These are phyloP conservation scores for Phytopythium sindhum DNA, from an alignment of 352 stramenopile genomes.

Conservation along the genomic window DNA sequence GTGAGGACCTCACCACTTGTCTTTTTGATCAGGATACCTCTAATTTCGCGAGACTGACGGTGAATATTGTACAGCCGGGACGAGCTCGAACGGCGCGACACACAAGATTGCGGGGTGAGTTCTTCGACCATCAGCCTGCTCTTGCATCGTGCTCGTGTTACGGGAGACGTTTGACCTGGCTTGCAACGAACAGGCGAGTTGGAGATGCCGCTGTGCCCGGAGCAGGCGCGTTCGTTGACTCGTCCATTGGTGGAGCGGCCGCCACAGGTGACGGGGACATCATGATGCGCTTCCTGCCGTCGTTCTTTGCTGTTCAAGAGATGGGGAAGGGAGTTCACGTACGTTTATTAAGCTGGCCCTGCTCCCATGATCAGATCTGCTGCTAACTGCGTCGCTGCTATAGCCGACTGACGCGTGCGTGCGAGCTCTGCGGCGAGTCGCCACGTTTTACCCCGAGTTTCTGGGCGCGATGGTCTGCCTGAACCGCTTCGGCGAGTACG, in stretches of 20 bases:
- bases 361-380: not conserved
- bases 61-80: constrained; percentile 40
- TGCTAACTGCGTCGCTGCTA: not conserved
- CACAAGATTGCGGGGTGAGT: constrained; percentile 86
- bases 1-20: not conserved
- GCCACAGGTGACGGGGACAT: constrained; percentile 89
- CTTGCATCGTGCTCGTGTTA: not conserved
- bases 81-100: constrained; percentile 87
- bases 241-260: constrained; percentile 68
- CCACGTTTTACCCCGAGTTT: constrained; percentile 51
- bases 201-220: constrained; percentile 83
- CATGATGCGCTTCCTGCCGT: constrained; percentile 91
- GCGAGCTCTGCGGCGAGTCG: constrained; percentile 47
- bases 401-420: constrained; percentile 66
- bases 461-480: constrained; percentile 79
- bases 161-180: constrained; percentile 2
- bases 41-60: not conserved
- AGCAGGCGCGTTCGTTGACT: constrained; percentile 86
- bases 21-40: not conserved
- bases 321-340: constrained; percentile 75
- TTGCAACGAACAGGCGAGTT: constrained; percentile 54
- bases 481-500: constrained; percentile 67
- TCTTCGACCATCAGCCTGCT: not conserved
- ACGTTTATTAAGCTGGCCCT: constrained; percentile 8
- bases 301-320: constrained; percentile 79